Evolutionary conservation across 352 stramenopile species (phyloP), one percentile per base, ranked within the genome.

Genomic region (Phytophthora pistaciae): DNA sequence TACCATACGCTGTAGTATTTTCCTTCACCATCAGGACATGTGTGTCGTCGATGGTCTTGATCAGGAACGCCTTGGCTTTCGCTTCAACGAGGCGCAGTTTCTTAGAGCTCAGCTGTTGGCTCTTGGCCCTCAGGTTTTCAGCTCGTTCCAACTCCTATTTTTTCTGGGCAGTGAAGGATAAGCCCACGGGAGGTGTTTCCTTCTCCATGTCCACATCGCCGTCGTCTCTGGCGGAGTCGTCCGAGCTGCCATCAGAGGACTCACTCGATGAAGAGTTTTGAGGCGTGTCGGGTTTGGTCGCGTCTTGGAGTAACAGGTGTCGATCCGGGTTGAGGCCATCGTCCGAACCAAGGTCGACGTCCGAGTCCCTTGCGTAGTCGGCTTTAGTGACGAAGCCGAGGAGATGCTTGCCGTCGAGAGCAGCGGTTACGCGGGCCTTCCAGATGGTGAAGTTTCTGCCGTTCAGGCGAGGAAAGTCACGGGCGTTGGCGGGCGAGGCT

Each of bases 321-420:
- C 16, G 23, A 7, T 2, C 57, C 9, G 57, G 42, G 27, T 55
- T 46, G 3, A 55, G 27, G 5, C 54, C 20, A 18, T 60, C 55
- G 25, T 53, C 33, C 13, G 62, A n/a, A 3, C 25, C 25, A 8
- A 66, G 25, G 3, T 66, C 56, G 8, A 27, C 9, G 36, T 68
- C 58, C 3, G 33, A 67, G 40, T 48, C 40, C 0, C 57, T 44
- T 2, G 31, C 21, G 18, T 63, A 58, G 29, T 69, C 48, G 10
- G 20, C 20, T 14, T 53, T 3, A 20, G 59, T 66, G n/a, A 69
- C 62, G 54, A 61, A 69, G 16, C 62, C 62, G 29, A 63, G 54
- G 1, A 69, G 42, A n/a, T 64, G 50, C 54, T 69, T 59, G 54
- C 63, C 54, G 20, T 69, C 54, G 62, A 69, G 62, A 18, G 62